Conservation (phyloP, 2,329 filamentous ascomycete species). For the Dactylellina leptospora region DNA sequence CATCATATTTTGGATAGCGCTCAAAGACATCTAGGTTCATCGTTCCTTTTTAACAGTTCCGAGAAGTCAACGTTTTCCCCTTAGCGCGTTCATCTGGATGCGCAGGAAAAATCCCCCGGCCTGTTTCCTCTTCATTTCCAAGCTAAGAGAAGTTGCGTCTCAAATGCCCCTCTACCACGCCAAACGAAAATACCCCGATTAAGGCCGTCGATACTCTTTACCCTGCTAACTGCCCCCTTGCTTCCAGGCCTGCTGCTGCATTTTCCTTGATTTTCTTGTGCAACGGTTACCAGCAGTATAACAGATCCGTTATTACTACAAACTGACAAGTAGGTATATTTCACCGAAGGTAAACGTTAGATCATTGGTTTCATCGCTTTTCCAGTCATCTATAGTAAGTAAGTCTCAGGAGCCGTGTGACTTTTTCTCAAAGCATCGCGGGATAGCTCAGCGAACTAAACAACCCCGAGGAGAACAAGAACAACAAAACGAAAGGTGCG, state of each 20-base stretch:
- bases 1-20: constrained; percentile 8
- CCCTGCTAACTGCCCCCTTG: constrained; percentile 25
- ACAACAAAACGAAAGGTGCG: background rate
- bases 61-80: background rate
- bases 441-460: background rate
- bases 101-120: constrained; percentile 35
- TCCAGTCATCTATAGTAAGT: background rate
- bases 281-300: constrained; percentile 4
- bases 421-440: background rate
- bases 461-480: background rate
- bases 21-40: constrained; percentile 2
- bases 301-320: too few species aligned
- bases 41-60: too few species aligned
- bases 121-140: background rate
- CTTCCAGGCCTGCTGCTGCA: constrained; percentile 20
- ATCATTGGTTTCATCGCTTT: background rate
- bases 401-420: background rate
- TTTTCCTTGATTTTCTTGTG: constrained; percentile 20
- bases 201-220: constrained; percentile 15
- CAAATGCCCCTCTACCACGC: too few species aligned
- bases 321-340: background rate
- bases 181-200: background rate
- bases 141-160: too few species aligned
- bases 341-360: background rate
- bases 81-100: too few species aligned